Evolutionary conservation across 2,329 filamentous ascomycete species (phyloP).

Genomic region (Myriosclerotinia duriaeana): DNA sequence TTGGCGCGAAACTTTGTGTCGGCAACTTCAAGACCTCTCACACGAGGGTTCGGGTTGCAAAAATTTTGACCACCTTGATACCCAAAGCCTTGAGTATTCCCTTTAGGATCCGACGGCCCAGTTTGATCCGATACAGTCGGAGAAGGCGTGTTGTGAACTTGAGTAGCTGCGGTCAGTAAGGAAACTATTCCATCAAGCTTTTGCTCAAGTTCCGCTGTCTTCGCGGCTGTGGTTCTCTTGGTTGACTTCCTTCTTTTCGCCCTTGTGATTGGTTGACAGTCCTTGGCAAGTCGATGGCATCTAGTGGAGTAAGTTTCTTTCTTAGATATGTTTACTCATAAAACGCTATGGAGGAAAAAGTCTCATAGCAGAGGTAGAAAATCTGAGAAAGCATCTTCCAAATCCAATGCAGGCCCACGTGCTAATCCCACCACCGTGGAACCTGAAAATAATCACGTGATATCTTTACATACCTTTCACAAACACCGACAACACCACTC

Average conservation of each 20-base stretch:
- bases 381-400: too few species aligned
- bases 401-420: too few species aligned
- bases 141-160: background rate
- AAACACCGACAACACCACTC: background rate
- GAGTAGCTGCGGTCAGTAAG: constrained; percentile 15
- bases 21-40: background rate
- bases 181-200: constrained; percentile 29
- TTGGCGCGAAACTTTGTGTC: constrained; percentile 4
- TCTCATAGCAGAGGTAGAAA: too few species aligned
- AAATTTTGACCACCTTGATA: background rate
- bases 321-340: too few species aligned
- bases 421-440: background rate
- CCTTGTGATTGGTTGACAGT: constrained; percentile 26
- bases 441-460: background rate
- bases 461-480: constrained; percentile 14
- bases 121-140: background rate
- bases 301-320: background rate
- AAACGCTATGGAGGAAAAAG: too few species aligned
- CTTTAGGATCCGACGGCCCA: background rate
- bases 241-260: constrained; percentile 24
- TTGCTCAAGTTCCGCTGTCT: constrained; percentile 29
- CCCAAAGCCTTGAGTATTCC: background rate
- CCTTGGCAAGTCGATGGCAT: constrained; percentile 26
- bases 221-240: constrained; percentile 24
- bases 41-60: background rate